Evolutionary conservation across 2,329 filamentous ascomycete genomes (phyloP).

Genomic region (Didymella segeticola): DNA sequence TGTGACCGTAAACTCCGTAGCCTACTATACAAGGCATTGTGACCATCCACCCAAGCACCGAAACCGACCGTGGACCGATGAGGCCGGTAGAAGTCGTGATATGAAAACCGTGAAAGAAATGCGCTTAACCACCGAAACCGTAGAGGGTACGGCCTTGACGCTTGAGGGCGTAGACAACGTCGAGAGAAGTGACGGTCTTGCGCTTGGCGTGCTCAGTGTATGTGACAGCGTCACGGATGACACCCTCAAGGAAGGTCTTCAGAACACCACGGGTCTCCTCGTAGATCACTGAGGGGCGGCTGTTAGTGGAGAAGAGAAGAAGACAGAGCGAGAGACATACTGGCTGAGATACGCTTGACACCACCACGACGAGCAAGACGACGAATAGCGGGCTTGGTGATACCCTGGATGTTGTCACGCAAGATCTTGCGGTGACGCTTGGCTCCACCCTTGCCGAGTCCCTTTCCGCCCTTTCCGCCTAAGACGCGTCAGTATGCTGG

Average conservation of each 20-base stretch:
- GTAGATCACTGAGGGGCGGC: slow-evolving; percentile 72
- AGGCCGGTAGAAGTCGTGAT: slow-evolving; percentile 44
- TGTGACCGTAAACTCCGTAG: slow-evolving; percentile 45
- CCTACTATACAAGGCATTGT: slow-evolving; percentile 44
- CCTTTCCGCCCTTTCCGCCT: slow-evolving; percentile 63
- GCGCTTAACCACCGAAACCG: slow-evolving; percentile 83
- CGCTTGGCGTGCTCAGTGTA: slow-evolving; percentile 83
- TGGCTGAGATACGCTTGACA: slow-evolving; percentile 62
- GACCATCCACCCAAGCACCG: slow-evolving; percentile 56
- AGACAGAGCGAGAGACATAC: slow-evolving; percentile 41
- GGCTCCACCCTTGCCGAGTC: slow-evolving; percentile 62
- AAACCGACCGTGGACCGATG: slow-evolving; percentile 63
- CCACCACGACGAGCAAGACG: slow-evolving; percentile 62
- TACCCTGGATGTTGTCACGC: slow-evolving; percentile 63
- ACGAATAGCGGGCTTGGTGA: slow-evolving; percentile 62
- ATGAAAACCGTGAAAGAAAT: slow-evolving; percentile 42
- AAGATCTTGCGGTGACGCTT: slow-evolving; percentile 64
- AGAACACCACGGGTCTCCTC: slow-evolving; percentile 79
- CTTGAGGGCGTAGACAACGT: slow-evolving; percentile 70
- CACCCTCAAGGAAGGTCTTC: slow-evolving; percentile 78
- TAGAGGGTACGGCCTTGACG: slow-evolving; percentile 76
- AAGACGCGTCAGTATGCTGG: slow-evolving; percentile 42
- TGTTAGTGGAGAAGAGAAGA: slow-evolving; percentile 31
- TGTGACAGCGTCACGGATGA: slow-evolving; percentile 78
- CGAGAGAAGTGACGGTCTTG: slow-evolving; percentile 76